phyloP scores from a whole-genome alignment of 306 rosid genomes.

The Benincasa hispida region DNA sequence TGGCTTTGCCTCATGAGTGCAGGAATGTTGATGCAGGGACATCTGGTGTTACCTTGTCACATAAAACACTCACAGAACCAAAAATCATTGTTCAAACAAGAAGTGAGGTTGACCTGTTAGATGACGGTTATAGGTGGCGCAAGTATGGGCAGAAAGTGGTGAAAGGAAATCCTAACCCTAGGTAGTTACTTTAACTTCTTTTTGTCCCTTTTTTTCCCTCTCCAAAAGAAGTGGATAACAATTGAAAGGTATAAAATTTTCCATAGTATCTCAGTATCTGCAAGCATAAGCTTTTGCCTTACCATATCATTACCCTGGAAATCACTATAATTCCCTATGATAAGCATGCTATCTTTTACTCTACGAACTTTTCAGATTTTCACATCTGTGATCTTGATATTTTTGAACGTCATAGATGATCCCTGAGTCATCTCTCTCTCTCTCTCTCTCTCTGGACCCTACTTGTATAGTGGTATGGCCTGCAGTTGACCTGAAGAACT shows the following conservation, averaged over 20 bases:
- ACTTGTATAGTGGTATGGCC: no score
- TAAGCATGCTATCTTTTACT: not conserved
- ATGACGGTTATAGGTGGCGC: slow-evolving; percentile 97
- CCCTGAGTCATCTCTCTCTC: not conserved
- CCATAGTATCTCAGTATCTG: not conserved
- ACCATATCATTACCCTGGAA: not conserved
- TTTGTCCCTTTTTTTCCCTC: not conserved
- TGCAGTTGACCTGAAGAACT: not conserved
- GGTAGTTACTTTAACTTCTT: slow-evolving; percentile 33
- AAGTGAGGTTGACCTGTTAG: slow-evolving; percentile 91
- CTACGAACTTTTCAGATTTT: not conserved
- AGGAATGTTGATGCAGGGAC: slow-evolving; percentile 54
- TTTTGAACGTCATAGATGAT: not conserved
- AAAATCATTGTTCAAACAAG: slow-evolving; percentile 92
- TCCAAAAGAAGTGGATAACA: no score
- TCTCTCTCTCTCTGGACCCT: no score
- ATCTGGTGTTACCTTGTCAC: slow-evolving; percentile 50
- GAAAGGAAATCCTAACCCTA: slow-evolving; percentile 97
- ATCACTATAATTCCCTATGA: not conserved
- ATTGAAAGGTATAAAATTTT: not conserved
- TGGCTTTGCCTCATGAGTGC: slow-evolving; percentile 15
- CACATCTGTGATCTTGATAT: not conserved
- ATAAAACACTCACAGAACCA: slow-evolving; percentile 80
- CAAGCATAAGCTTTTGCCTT: not conserved
- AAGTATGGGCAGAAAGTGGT: slow-evolving; percentile 98